Percentiles rank a stretch among this genome's conserved stretches.
phyloP scores from a whole-genome alignment of 805 yeast genomes.

The Candida qinlingensis region DNA sequence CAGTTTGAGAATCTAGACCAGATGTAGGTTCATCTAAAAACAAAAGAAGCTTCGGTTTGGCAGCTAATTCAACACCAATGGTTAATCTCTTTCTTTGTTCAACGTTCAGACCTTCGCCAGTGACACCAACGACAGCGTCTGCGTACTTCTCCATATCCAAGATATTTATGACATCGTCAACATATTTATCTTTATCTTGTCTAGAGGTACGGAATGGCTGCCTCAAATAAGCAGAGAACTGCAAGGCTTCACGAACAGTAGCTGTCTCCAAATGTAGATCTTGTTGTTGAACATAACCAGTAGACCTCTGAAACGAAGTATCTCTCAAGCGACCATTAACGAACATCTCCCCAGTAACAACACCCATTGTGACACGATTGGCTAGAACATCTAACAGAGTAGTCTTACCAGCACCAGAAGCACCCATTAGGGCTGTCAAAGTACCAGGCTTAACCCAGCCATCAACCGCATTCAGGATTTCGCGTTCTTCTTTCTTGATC shows the following conservation, averaged over 20 bases:
- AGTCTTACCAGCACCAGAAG: conserved; percentile 80
- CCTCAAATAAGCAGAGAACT: conserved; percentile 65
- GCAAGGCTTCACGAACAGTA: conserved; percentile 69
- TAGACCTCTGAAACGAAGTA: conserved; percentile 51
- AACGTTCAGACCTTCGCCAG: conserved; percentile 65
- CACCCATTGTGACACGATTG: conserved; percentile 66
- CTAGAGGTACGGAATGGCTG: conserved; percentile 49
- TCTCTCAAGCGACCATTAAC: conserved; percentile 61
- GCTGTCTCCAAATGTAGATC: conserved; percentile 63
- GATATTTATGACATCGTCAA: conserved; percentile 57
- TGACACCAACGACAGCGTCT: conserved; percentile 69
- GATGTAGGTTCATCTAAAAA: conserved; percentile 68
- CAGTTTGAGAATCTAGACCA: conserved; percentile 64
- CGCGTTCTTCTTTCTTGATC: conserved; percentile 54
- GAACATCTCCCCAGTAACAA: conserved; percentile 57
- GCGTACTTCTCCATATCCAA: conserved; percentile 62
- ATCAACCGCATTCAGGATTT: conserved; percentile 59
- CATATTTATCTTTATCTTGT: conserved; percentile 57
- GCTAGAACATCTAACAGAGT: conserved; percentile 68
- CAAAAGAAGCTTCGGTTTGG: conserved; percentile 54
- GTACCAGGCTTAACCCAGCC: conserved; percentile 87
- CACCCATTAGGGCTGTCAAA: conserved; percentile 73
- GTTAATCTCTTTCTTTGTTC: conserved; percentile 63
- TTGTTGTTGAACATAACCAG: conserved; percentile 68
- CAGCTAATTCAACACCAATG: conserved; percentile 66